These are phyloP conservation scores for Fragilariopsis cylindrus DNA, from an alignment of 108 stramenopile genomes.

Conservation along the genomic window DNA sequence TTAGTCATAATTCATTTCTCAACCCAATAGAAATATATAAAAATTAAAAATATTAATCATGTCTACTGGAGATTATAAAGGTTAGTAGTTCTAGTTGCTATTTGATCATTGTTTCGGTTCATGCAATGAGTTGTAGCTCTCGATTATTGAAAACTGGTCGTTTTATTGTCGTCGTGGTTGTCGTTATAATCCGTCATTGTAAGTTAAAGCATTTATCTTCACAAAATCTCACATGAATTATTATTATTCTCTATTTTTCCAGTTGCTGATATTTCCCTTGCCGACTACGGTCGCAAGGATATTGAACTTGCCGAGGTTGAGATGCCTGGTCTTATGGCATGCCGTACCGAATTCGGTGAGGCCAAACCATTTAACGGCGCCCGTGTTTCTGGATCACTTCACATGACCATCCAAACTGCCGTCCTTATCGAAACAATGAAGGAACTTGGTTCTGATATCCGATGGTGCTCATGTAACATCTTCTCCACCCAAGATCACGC, in stretches of 20 bases:
- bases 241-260: conserved; percentile 16
- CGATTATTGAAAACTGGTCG: background rate
- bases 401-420: conserved; percentile 99
- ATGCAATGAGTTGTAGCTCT: background rate
- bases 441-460: conserved; percentile 95
- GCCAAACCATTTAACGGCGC: conserved; percentile 86
- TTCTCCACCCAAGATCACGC: conserved; percentile 99
- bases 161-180: background rate
- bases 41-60: conserved; percentile 52
- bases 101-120: background rate
- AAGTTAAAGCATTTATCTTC: too few relatives aligned
- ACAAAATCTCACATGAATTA: background rate
- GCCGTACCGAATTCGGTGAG: conserved; percentile 89
- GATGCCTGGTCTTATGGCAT: conserved; percentile 99
- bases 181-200: too few relatives aligned
- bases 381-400: conserved; percentile 97
- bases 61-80: conserved; percentile 97
- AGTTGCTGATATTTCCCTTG: conserved; percentile 99
- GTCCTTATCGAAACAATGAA: conserved; percentile 99
- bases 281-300: conserved; percentile 99
- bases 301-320: conserved; percentile 99
- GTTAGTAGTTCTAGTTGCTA: conserved; percentile 26
- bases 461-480: conserved; percentile 99
- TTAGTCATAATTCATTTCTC: conserved; percentile 9
- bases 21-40: background rate